Percentiles rank a stretch among this genome's conserved stretches.
Conservation (phyloP, 2,329 filamentous ascomycete species). For the Pseudogymnoascus sp. region DNA sequence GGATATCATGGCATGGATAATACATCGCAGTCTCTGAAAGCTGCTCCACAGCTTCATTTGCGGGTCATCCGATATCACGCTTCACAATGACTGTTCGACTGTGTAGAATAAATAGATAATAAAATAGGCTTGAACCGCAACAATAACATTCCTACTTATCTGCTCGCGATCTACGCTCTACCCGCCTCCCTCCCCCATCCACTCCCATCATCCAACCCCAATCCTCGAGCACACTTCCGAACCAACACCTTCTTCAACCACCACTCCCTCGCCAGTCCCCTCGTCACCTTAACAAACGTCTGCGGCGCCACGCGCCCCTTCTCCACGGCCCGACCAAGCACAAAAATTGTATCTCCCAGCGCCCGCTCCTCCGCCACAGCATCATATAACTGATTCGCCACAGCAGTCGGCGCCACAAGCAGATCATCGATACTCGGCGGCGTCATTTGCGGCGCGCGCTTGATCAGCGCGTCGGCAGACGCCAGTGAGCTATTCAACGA, state of each 20-base stretch:
- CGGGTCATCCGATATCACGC: neutral
- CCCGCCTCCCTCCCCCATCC: neutral
- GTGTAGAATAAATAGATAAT: neutral
- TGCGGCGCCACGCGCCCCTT: conserved; percentile 59
- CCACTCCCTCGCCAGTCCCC: conserved; percentile 68
- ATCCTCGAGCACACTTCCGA: conserved; percentile 66
- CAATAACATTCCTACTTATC: neutral
- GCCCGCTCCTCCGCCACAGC: conserved; percentile 83
- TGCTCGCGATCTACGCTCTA: neutral
- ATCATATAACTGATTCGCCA: conserved; percentile 85
- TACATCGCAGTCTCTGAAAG: neutral
- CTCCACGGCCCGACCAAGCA: conserved; percentile 67
- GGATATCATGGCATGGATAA: neutral
- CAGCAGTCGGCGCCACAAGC: conserved; percentile 86
- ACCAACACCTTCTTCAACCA: conserved; percentile 76
- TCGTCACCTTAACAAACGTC: conserved; percentile 72
- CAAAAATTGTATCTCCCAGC: conserved; percentile 78
- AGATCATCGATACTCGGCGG: conserved; percentile 81
- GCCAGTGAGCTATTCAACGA: conserved; percentile 70
- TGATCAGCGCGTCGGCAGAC: conserved; percentile 71
- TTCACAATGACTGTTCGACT: neutral
- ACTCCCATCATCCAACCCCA: conserved; percentile 47
- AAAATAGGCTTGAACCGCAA: neutral
- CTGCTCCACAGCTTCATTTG: neutral
- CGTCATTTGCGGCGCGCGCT: conserved; percentile 57